Evolutionary conservation across 2,329 filamentous ascomycete genomes (phyloP).

Genomic region (Pseudogymnoascus sp.): DNA sequence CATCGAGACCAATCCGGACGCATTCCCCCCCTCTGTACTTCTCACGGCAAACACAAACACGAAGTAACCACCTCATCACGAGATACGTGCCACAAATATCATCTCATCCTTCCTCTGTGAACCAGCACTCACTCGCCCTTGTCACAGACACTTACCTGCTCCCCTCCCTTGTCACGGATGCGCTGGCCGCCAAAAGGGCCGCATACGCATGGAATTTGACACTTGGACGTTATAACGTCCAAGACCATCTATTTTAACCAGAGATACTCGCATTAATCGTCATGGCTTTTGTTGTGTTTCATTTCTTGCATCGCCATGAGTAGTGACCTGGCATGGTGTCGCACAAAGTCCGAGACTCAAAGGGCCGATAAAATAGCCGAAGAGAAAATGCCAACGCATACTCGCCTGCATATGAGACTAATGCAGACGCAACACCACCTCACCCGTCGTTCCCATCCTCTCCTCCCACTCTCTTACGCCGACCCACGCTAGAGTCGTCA

Average conservation of each 20-base stretch:
- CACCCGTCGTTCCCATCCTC: conserved; percentile 6
- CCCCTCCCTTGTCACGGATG: not conserved
- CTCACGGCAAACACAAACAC: not conserved
- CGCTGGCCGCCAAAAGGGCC: conserved; percentile 1
- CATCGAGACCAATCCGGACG: not conserved
- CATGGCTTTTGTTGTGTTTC: not conserved
- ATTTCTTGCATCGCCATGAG: not conserved
- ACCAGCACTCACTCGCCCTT: not conserved
- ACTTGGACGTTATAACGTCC: not conserved
- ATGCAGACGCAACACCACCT: conserved; percentile 7
- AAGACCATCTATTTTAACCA: not conserved
- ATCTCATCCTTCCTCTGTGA: not conserved
- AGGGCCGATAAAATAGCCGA: conserved; percentile 4
- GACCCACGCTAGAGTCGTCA: not conserved
- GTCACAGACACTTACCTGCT: not conserved
- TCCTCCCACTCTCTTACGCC: conserved; percentile 1
- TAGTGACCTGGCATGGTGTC: conserved; percentile 1
- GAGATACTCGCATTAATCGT: not conserved
- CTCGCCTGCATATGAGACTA: conserved; percentile 8
- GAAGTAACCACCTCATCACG: not conserved
- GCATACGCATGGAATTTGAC: not conserved
- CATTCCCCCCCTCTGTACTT: not conserved
- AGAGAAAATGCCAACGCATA: conserved; percentile 6
- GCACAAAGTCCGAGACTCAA: not conserved
- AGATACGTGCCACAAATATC: conserved; percentile 7